phyloP scores from a whole-genome alignment of 352 stramenopile genomes.

The Globisporangium mamillatum region DNA sequence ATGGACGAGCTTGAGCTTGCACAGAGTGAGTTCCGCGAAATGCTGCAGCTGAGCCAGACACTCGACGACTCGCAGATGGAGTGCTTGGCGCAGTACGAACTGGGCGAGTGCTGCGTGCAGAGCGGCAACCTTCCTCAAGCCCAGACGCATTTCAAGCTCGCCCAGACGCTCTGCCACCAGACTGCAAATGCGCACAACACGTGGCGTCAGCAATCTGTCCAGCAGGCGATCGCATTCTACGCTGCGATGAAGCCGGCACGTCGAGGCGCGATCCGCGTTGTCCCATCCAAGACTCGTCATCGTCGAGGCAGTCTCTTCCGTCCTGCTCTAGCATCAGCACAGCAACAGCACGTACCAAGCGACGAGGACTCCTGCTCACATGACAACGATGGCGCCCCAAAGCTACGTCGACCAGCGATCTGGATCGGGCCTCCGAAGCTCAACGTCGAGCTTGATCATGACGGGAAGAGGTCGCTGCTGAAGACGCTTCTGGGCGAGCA shows the following conservation, averaged over 20 bases:
- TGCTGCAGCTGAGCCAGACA: conserved; percentile 35
- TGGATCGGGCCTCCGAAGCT: conserved; percentile 15
- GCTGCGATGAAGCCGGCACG: conserved; percentile 25
- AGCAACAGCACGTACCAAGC: neutral
- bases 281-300: neutral
- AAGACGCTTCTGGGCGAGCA: conserved; percentile 12
- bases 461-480: conserved; percentile 6
- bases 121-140: conserved; percentile 35
- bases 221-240: conserved; percentile 60
- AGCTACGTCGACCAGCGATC: conserved; percentile 17
- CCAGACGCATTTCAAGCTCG: conserved; percentile 35
- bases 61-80: conserved; percentile 42
- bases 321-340: neutral
- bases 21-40: conserved; percentile 35
- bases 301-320: conserved; percentile 5
- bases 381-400: neutral
- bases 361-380: neutral
- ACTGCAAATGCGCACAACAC: conserved; percentile 32
- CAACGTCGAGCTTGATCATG: neutral
- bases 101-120: conserved; percentile 41
- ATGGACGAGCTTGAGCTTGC: conserved; percentile 40
- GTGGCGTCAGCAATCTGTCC: conserved; percentile 41
- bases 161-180: conserved; percentile 45
- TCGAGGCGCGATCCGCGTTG: conserved; percentile 31
- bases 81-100: conserved; percentile 45